Conservation (phyloP, 2,329 filamentous ascomycete genomes). For the Calonectria naviculata region DNA sequence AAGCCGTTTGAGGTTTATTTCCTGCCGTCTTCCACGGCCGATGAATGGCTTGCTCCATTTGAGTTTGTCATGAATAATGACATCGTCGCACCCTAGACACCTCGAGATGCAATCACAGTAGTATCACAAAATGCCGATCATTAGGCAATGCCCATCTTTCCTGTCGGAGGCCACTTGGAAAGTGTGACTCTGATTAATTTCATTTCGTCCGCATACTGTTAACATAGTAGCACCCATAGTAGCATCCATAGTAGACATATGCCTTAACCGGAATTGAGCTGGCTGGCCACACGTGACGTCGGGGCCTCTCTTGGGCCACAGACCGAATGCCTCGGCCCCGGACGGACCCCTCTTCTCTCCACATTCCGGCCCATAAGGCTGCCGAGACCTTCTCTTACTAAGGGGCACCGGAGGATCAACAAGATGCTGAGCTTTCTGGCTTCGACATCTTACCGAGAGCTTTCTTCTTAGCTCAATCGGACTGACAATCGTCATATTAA, state of each 20-base stretch:
- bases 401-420: background rate
- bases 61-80: background rate
- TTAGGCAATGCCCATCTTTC: background rate
- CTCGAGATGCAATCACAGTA: background rate
- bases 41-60: background rate
- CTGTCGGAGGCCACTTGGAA: background rate
- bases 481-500: background rate
- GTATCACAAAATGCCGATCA: background rate
- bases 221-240: background rate
- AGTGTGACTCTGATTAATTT: background rate
- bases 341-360: slow-evolving; percentile 5
- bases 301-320: background rate
- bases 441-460: background rate
- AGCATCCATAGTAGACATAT: background rate
- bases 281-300: slow-evolving; percentile 6
- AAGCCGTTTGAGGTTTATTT: background rate
- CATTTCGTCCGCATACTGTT: background rate
- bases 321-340: slow-evolving; percentile 26
- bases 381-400: background rate
- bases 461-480: background rate
- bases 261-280: background rate
- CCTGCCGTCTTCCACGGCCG: background rate
- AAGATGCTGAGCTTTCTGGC: background rate
- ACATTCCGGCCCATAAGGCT: slow-evolving; percentile 6
- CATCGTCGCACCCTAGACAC: background rate